A percentile compares a stretch with the other conserved stretches of the same genome.
Conservation (phyloP, 305 asterid species). For the Fraxinus albicans region DNA sequence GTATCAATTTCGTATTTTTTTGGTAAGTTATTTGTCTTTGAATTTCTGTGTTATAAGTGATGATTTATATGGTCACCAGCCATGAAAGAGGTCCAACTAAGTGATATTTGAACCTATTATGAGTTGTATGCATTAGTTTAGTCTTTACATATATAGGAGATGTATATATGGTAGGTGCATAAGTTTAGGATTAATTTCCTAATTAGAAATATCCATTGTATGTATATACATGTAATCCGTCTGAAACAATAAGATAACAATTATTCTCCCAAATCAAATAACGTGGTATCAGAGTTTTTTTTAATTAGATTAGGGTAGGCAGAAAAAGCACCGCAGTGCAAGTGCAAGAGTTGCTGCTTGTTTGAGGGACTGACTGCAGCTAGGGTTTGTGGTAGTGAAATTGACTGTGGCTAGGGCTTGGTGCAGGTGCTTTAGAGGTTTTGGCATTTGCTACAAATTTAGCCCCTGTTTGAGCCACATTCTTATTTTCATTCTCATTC, state of each 20-base stretch:
- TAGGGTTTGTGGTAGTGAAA: background rate
- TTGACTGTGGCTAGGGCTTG: background rate
- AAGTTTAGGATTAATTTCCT: background rate
- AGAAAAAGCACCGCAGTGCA: background rate
- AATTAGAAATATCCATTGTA: background rate
- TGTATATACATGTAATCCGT: background rate
- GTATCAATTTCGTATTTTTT: constrained; percentile 13
- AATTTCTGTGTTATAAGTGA: background rate
- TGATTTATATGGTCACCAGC: background rate
- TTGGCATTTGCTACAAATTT: background rate
- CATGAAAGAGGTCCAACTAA: background rate
- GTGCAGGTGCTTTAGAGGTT: background rate
- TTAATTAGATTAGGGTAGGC: background rate
- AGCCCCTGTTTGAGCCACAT: no score
- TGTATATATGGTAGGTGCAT: background rate
- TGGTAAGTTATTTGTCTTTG: background rate
- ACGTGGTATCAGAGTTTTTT: background rate
- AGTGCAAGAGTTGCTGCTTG: background rate
- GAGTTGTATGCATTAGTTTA: background rate
- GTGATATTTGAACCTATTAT: background rate
- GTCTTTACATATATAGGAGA: background rate
- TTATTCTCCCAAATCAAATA: background rate
- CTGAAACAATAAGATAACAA: background rate
- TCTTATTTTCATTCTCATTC: no score
- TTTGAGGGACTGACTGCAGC: no score